Evolutionary conservation across 1,284 basidiomycete genomes (phyloP), one percentile per base, ranked within the genome.

Genomic region (Cryptococcus sp.): DNA sequence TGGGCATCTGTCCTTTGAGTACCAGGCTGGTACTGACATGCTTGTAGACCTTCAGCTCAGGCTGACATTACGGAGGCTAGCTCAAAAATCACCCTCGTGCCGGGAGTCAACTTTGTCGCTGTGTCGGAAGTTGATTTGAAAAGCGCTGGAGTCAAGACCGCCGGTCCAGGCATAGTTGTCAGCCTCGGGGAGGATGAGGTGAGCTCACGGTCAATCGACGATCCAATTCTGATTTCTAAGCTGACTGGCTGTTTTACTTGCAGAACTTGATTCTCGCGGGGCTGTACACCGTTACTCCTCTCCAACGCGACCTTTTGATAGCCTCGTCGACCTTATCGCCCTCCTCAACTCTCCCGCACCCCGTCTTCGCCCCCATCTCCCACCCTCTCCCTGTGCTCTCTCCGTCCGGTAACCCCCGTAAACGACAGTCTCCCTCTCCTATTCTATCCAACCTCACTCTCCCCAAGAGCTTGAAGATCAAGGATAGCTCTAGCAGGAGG

Each of bases 361-460:
- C 66, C 0, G 63, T 80, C 13, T 77, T 80, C 56, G 80, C 80
- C 28, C 81, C 81, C n/a, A 80, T 81, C 0, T 80, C 81, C 0
- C 78, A 81, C 2, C 82, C 82, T 1, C 73, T 84, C 0, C 81
- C 83, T 1, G 70, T 56, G 77, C 81, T 59, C 75, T 55, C 60
- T 1, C 39, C 50, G 9, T 4, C 9, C 28, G 28, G 4, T 33
- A 33, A 33, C 28, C 28, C 12, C 42, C 39, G 45, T 9, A 11
- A 47, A 40, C n/a, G 36, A 48, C 35, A n/a, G 18, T 18, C 6
- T 5, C 21, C 53, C 21, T 52, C 61, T 58, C 24, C 53, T 46
- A 23, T 16, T 44, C 39, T 66, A 2, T 35, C 48, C 1, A 20
- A 43, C 3, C 54, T 71, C 28, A 42, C 50, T 18, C 40, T 71